phyloP scores from a whole-genome alignment of 225 moss, liverwort and hornwort genomes.

The Anthoceros angustus region DNA sequence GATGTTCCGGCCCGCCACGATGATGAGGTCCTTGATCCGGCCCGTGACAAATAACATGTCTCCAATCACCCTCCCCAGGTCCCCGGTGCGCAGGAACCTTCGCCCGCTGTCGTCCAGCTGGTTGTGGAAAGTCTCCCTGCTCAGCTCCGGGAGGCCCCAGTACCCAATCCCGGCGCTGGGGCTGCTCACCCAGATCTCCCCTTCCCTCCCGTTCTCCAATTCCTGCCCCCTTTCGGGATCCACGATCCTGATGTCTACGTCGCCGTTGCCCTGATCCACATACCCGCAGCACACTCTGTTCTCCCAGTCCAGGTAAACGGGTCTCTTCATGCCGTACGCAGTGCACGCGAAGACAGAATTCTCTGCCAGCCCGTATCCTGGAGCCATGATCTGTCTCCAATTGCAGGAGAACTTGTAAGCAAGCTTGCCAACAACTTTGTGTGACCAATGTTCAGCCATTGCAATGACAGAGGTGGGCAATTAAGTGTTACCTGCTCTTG shows the following conservation, averaged over 20 bases:
- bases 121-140: constrained; percentile 11
- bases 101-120: too few species aligned
- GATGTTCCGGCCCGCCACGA: constrained; percentile 24
- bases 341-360: constrained; percentile 31
- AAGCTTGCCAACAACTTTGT: too few species aligned
- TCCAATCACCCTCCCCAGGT: constrained; percentile 22
- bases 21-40: constrained; percentile 32
- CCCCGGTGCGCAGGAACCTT: constrained; percentile 19
- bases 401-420: too few species aligned
- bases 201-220: constrained; percentile 17
- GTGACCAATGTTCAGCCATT: too few species aligned
- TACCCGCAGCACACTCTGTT: constrained; percentile 24
- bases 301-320: constrained; percentile 14
- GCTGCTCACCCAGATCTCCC: constrained; percentile 31
- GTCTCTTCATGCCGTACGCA: constrained; percentile 19
- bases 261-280: constrained; percentile 9
- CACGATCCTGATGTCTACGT: constrained; percentile 24
- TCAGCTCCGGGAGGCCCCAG: constrained; percentile 20
- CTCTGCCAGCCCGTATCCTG: constrained; percentile 32
- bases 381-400: constrained; percentile 19
- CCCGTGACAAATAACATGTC: constrained; percentile 25
- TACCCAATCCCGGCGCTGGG: constrained; percentile 25
- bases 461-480: too few species aligned
- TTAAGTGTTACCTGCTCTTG: constrained; percentile 19
- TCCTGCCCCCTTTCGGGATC: constrained; percentile 17